phyloP scores from a whole-genome alignment of 2,329 filamentous ascomycete genomes.

The Fusarium sp. region DNA sequence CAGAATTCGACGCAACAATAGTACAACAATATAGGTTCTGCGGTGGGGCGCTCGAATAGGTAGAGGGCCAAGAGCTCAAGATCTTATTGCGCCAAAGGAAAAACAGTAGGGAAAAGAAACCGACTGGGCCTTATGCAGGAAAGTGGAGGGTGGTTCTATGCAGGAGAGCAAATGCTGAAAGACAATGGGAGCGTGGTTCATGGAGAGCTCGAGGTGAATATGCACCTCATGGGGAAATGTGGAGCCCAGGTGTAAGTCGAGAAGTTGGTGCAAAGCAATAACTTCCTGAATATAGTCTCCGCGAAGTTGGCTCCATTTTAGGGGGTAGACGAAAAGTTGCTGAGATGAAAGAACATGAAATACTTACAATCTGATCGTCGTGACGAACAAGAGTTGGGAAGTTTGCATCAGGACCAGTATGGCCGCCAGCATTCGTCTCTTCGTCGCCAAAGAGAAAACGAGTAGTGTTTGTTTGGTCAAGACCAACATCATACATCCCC shows the following conservation, averaged over 20 bases:
- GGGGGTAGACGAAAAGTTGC: background rate
- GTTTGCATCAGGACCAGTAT: constrained; percentile 75
- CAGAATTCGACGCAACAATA: constrained; percentile 44
- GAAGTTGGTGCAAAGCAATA: constrained; percentile 8
- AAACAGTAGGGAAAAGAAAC: background rate
- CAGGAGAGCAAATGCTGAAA: constrained; percentile 15
- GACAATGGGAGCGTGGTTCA: constrained; percentile 8
- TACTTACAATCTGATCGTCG: constrained; percentile 64
- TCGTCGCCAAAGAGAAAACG: constrained; percentile 89
- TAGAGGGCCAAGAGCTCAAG: constrained; percentile 17
- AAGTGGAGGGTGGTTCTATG: background rate
- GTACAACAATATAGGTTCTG: constrained; percentile 13
- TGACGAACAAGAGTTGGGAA: constrained; percentile 86
- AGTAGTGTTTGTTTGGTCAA: constrained; percentile 86
- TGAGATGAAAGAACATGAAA: constrained; percentile 5
- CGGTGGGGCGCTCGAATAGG: background rate
- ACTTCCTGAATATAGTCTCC: constrained; percentile 16
- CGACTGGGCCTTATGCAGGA: background rate
- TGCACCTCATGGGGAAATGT: constrained; percentile 34
- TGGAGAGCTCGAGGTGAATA: constrained; percentile 24
- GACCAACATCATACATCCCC: constrained; percentile 71
- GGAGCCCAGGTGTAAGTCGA: constrained; percentile 24
- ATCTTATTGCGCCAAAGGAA: background rate
- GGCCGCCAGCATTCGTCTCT: constrained; percentile 61
- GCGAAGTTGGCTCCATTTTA: background rate